A percentile compares a stretch with the other conserved stretches of the same genome.
Evolutionary conservation across 2,329 filamentous ascomycete genomes (phyloP).

Genomic region (Madurella fahalii): DNA sequence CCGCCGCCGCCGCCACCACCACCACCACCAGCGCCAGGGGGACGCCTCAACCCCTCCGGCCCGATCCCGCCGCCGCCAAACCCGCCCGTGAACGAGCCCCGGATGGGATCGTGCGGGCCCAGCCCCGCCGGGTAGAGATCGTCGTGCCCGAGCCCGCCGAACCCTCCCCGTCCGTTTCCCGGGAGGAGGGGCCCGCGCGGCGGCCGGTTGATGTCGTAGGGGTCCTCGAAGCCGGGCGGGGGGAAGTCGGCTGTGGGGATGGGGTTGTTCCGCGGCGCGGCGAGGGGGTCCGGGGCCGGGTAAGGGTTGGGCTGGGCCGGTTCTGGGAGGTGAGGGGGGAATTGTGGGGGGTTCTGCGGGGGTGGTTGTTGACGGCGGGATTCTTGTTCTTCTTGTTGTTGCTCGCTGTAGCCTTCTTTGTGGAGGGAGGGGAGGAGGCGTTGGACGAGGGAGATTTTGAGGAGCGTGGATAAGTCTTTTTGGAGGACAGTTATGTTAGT

Average conservation of each 20-base stretch:
- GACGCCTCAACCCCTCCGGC: slow-evolving; percentile 45
- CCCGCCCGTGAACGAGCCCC: slow-evolving; percentile 51
- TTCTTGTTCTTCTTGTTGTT: slow-evolving; percentile 42
- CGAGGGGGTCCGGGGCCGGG: slow-evolving; percentile 59
- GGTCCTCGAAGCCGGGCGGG: slow-evolving; percentile 90
- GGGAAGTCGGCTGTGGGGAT: slow-evolving; percentile 70
- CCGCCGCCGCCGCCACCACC: slow-evolving; percentile 33
- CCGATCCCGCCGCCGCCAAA: slow-evolving; percentile 41
- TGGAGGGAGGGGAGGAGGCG: slow-evolving; percentile 73
- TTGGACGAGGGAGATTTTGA: slow-evolving; percentile 79
- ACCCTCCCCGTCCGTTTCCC: slow-evolving; percentile 27
- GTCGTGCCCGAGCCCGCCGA: slow-evolving; percentile 67
- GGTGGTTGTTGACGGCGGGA: slow-evolving; percentile 33
- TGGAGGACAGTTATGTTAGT: neutral
- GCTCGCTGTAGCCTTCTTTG: slow-evolving; percentile 69
- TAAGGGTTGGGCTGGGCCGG: slow-evolving; percentile 63
- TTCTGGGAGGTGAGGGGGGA: slow-evolving; percentile 48
- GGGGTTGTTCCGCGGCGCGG: slow-evolving; percentile 56
- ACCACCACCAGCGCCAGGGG: slow-evolving; percentile 36
- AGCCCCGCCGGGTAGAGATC: slow-evolving; percentile 85
- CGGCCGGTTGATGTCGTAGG: slow-evolving; percentile 74
- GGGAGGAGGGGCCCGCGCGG: slow-evolving; percentile 42
- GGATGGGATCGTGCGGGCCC: slow-evolving; percentile 77
- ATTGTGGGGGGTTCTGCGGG: neutral
- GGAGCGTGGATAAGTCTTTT: slow-evolving; percentile 60